Evolutionary conservation across 2,329 filamentous ascomycete genomes (phyloP), one percentile per base, ranked within the genome.

Genomic region (Monosporascus sp.): DNA sequence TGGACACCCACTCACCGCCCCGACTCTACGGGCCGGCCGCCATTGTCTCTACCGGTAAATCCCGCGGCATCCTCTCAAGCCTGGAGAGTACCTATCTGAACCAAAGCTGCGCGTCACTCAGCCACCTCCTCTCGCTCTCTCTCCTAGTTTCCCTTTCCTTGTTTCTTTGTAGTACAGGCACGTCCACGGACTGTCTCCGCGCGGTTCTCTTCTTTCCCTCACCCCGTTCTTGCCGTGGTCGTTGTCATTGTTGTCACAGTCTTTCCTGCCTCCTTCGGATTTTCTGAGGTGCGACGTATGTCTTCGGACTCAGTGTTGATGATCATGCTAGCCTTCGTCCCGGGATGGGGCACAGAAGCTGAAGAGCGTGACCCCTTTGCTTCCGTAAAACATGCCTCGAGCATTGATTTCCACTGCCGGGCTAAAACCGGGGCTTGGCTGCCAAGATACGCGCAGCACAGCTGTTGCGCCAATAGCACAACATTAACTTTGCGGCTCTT

Each of bases 1-100:
- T 26, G 49, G 48, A 60, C 57, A 31, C 60, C 57, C 37, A 35
- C 26, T 38, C 31, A 49, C 37, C 47, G 37, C 9, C 60, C 58
- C n/a, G 55, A 60, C 20, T 56, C 57, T 22, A 60, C 58, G 0
- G 58, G 60, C 58, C 58, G 60, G 7, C 54, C 49, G 22, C 59
- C 60, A 15, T 43, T 50, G 38, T 11, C 41, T 31, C 28, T 31
- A 20, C n/a, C 45, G 14, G 44, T 50, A 20, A 54, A 40, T n/a
- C 46, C 11, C 40, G 18, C 20, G 1, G 14, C 15, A 11, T 41
- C n/a, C 17, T 54, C 49, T 55, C 57, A 59, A 37, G 37, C 48
- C 9, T 50, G 37, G 22, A 11, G 40, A 51, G 50, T 61, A 60
- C 7, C 46, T 44, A 22, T 57, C 35, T 31, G 28, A 31, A 11